phyloP scores from a whole-genome alignment of 441 rosid species.

The Corymbia citriodora region DNA sequence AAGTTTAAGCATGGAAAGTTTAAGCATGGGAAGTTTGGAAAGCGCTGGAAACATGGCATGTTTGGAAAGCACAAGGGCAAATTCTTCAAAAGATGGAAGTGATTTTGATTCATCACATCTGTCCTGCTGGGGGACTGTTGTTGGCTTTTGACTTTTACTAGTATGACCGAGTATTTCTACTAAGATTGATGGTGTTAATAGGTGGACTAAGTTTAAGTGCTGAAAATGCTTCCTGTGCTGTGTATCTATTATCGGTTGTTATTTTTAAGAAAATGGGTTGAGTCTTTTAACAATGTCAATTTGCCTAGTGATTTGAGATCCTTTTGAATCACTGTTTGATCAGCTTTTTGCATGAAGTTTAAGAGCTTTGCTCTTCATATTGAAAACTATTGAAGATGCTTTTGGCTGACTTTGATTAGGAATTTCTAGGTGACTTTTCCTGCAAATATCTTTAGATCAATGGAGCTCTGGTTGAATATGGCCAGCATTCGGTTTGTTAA shows the following conservation, averaged over 20 bases:
- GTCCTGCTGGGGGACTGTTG: neutral
- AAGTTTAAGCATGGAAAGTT: conserved; percentile 65
- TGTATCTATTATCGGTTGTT: neutral
- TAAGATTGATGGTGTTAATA: neutral
- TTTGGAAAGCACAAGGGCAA: conserved; percentile 75
- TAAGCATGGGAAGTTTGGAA: conserved; percentile 78
- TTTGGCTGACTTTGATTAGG: neutral
- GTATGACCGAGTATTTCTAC: neutral
- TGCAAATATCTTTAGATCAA: neutral
- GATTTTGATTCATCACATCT: conserved; percentile 21
- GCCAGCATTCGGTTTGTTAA: neutral
- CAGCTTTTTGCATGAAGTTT: neutral
- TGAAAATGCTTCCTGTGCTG: neutral
- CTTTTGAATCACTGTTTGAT: neutral
- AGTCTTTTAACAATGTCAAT: neutral
- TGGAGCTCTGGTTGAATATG: neutral
- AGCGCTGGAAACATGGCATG: conserved; percentile 60
- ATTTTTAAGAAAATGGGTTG: neutral
- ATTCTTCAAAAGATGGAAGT: conserved; percentile 69
- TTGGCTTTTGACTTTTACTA: neutral
- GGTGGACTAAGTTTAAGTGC: neutral
- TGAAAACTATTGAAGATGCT: neutral
- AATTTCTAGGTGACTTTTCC: neutral
- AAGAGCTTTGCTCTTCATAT: neutral
- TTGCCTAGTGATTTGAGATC: neutral